These are phyloP conservation scores for Torrubiellomyces zombiae DNA, from an alignment of 2,329 filamentous ascomycete species.

Conservation along the genomic window DNA sequence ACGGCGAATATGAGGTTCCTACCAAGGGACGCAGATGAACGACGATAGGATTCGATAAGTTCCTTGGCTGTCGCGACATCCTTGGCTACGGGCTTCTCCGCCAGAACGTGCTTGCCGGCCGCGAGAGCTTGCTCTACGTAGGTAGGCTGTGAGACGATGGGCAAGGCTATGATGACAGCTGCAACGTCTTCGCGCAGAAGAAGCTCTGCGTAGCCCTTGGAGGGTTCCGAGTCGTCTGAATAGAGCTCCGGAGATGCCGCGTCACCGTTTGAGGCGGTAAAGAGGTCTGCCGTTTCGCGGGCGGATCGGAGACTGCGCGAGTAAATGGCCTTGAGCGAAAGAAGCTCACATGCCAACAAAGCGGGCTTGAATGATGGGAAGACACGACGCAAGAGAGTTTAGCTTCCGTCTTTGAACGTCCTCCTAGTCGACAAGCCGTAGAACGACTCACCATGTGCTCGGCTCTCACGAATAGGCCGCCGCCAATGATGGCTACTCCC, in stretches of 20 bases:
- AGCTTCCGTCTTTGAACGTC: too few species aligned
- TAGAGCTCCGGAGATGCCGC: slow-evolving; percentile 29
- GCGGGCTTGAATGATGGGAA: too few species aligned
- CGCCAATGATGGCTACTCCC: slow-evolving; percentile 44
- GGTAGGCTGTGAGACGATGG: slow-evolving; percentile 42
- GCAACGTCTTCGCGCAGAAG: slow-evolving; percentile 35
- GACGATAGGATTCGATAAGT: slow-evolving; percentile 20
- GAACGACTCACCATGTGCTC: slow-evolving; percentile 36
- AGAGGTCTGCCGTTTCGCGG: slow-evolving; percentile 23
- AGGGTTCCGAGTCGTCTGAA: slow-evolving; percentile 33
- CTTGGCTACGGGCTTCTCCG: slow-evolving; percentile 52
- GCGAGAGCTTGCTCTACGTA: slow-evolving; percentile 40
- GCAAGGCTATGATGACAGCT: slow-evolving; percentile 42
- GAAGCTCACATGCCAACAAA: slow-evolving; percentile 9
- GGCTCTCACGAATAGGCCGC: slow-evolving; percentile 44
- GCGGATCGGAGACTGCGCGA: slow-evolving; percentile 45
- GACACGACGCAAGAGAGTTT: too few species aligned
- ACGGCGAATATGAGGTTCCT: slow-evolving; percentile 33
- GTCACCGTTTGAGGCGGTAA: slow-evolving; percentile 11
- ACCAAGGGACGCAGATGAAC: slow-evolving; percentile 7
- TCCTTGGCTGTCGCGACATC: slow-evolving; percentile 29
- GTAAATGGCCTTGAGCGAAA: slow-evolving; percentile 48
- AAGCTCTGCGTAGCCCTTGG: slow-evolving; percentile 31
- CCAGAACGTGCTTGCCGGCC: slow-evolving; percentile 54
- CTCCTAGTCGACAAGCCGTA: too few species aligned